Base-by-base conservation (phyloP, 192 early-diverging fungal genomes). In the Umbelopsis ramanniana region DNA sequence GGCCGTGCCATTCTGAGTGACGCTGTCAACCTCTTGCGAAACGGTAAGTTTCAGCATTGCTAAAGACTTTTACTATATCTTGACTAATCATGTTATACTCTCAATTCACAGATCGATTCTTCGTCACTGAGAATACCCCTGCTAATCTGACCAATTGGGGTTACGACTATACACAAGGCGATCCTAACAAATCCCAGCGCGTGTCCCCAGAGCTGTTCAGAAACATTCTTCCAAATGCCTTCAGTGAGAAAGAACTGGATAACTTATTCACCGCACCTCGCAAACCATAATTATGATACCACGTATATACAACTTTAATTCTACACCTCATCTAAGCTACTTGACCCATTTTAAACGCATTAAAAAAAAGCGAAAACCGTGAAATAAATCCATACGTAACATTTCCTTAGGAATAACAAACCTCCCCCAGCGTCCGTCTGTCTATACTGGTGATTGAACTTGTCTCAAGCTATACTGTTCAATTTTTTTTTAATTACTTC, bases 141-240 rank as follows among this genome's bases (percentile, higher is more conserved):
- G 50, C 67, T 33, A 76, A 74, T 38, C 69, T 86, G 14, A 86
- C 85, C 46, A 74, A 76, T 43, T 86, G 84, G 84, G 85, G 84
- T 6, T 77, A 72, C 10, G 46, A 72, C 19, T 79, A 72, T 22
- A 71, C 60, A 0, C 47, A 72, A 17, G 78, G 78, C 4, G 74
- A 74, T 72, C 35, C 57, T 0, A n/a, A 67, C 9, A 12, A 46
- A 6, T 38, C 72, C 24, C 63, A 43, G 3, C 60, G 76, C 37
- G 55, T 77, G 15, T 66, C 72, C 4, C 76, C 76, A 23, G 15
- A 9, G 9, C 23, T 77, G n/a, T 17, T 77, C 24, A 72, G 21
- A n/a, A 53, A 50, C 8, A 52, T 69, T 17, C 48, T 77, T 45
- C 67, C 76, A 12, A 63, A 68, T 23, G 46, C 46, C 4, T 33